These are phyloP conservation scores for Podospora tetraspora DNA, from an alignment of 495 filamentous ascomycete species.

Conservation along the genomic window DNA sequence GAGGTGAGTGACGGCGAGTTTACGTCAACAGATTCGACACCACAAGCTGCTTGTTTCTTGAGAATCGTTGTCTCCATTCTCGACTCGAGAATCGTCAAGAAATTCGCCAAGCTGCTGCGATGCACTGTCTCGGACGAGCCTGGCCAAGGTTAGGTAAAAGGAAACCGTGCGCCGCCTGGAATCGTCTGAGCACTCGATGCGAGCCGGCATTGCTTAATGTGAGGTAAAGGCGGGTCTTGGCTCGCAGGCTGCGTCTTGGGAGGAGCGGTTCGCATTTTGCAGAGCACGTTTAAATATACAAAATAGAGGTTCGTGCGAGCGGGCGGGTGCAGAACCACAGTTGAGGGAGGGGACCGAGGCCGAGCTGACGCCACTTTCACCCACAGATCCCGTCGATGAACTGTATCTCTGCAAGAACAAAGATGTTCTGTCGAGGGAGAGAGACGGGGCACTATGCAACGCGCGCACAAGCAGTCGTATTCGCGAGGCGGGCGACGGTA, in stretches of 20 bases:
- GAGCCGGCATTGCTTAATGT: background rate
- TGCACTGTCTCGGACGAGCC: background rate
- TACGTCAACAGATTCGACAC: background rate
- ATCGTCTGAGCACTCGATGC: background rate
- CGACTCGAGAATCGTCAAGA: background rate
- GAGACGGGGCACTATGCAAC: background rate
- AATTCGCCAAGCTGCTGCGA: background rate
- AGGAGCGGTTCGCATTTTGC: background rate
- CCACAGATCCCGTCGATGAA: background rate
- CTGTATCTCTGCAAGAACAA: background rate
- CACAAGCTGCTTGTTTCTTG: background rate
- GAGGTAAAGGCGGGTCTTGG: background rate
- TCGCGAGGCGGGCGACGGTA: background rate
- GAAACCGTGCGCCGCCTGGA: background rate
- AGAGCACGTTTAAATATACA: background rate
- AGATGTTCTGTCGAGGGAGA: background rate
- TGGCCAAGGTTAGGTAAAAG: background rate
- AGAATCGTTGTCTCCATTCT: background rate
- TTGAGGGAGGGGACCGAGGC: background rate
- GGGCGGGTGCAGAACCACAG: background rate
- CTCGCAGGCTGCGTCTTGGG: background rate
- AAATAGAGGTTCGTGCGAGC: background rate
- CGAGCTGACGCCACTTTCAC: background rate
- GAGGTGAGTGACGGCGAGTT: background rate
- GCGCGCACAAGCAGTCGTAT: background rate